Base-by-base conservation (phyloP, 164 flowering plant species). In the Vitis labrusca region DNA sequence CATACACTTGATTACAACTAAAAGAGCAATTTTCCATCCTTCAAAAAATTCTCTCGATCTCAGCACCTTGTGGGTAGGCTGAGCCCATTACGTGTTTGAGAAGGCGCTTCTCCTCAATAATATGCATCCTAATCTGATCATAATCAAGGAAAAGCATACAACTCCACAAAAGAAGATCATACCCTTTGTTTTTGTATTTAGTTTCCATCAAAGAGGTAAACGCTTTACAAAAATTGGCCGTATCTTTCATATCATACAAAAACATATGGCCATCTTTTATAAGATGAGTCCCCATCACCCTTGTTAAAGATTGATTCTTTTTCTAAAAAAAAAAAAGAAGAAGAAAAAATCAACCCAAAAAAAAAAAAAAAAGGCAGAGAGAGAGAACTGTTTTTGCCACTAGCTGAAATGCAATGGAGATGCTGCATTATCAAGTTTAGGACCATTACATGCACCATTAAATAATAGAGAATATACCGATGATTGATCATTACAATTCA, bases 361-460 rank as follows among this genome's bases (percentile, higher is more conserved):
- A 37, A 32, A 4, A 32, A 32, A 32, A 32, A 37, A 37, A 37
- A 37, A 37, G 44, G 44, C 44, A 6, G 44, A 37, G 44, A 37
- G 44, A 37, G 44, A 37, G 7, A 37, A 37, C 44, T 37, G 15
- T 6, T 15, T 54, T 15, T 29, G 9, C 66, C 76, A 69, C 66
- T 70, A 53, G 55, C 73, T 51, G 55, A n/a, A 61, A 57, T 50
- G 61, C 68, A 63, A 58, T 48, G 37, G 5, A 57, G 64, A 70
- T 75, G 70, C 71, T 75, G 51, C 67, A 70, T 64, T 69, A 64
- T 69, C 72, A 61, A 30, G 16, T 51, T 37, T 65, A 60, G 66
- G 66, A 67, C 53, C 66, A 61, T 73, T 55, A 23, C 17, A 63
- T 74, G 64, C 77, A 60, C 58, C 58, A 70, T 75, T 75, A 52